Evolutionary conservation across 352 stramenopile genomes (phyloP), one percentile per base, ranked within the genome.

Genomic region (Globisporangium cederbergense): DNA sequence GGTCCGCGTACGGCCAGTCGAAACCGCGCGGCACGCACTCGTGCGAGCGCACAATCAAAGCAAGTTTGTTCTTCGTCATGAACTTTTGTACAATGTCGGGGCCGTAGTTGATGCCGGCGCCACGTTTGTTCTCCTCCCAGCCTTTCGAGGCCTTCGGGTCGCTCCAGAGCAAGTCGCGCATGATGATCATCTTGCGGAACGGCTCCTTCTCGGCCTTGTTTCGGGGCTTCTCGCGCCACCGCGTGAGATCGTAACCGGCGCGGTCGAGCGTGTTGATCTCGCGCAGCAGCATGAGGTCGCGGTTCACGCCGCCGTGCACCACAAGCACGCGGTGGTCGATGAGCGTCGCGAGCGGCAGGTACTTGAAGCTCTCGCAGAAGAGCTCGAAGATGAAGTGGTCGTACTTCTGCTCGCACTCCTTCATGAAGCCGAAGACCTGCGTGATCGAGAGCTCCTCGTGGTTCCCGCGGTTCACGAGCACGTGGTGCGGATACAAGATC

Each of bases 341-440:
- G 10, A 95, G 71, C 52, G 86, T 93, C 18, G 77, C 83, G 20
- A 95, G 75, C 16, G 83, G 86, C 32, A 95, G 68, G 56, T 83
- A 86, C 52, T 83, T 79, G 68, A 95, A 93, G 40, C 76, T 87
- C 72, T 91, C 81, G 59, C 86, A 93, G 64, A 93, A 93, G 34
- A 93, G 68, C n/a, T 91, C 77, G 67, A 80, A 95, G 45, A 95
- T 75, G 57, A 75, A 86, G 32, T 67, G 61, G 68, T 95, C 86
- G 71, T 95, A 95, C 71, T 95, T 95, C 62, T 81, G 67, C 62
- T 90, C 78, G 66, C 78, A 89, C 72, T 95, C 86, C 65, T 89
- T 92, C 84, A 92, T 91, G 62, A 95, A 95, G 3, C 86, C 86
- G 71, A 95, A 93, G 16, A 93, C 81, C 69, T 93, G 79, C 18